phyloP scores from a whole-genome alignment of 2,329 filamentous ascomycete species.

The Pseudogymnoascus pannorum region DNA sequence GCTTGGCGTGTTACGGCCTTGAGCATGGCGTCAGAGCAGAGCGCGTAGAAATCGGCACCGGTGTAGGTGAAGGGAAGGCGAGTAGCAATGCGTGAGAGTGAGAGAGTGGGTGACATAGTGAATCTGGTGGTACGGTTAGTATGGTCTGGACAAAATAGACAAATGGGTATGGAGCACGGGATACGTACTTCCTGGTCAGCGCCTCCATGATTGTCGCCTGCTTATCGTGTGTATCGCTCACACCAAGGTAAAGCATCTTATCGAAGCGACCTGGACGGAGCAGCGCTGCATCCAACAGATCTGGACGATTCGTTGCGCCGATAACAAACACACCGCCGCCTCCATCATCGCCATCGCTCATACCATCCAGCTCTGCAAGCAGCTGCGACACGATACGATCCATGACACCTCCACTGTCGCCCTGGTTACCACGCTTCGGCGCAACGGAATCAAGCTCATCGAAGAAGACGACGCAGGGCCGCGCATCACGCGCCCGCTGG shows the following conservation, averaged over 20 bases:
- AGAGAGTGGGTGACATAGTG: constrained; percentile 70
- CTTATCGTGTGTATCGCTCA: constrained; percentile 94
- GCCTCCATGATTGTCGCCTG: constrained; percentile 92
- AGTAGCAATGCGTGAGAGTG: constrained; percentile 65
- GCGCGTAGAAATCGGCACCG: constrained; percentile 91
- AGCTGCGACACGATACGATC: constrained; percentile 94
- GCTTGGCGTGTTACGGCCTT: constrained; percentile 95
- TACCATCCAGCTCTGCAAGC: constrained; percentile 90
- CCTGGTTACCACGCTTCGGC: constrained; percentile 93
- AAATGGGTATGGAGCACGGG: background rate
- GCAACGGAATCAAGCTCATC: constrained; percentile 90
- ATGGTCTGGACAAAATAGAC: background rate
- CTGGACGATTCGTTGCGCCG: constrained; percentile 89
- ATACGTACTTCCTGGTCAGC: constrained; percentile 78
- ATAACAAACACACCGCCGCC: constrained; percentile 90
- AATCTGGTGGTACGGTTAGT: constrained; percentile 53
- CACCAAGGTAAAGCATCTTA: constrained; percentile 96
- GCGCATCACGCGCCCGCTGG: constrained; percentile 75
- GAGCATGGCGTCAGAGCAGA: constrained; percentile 97
- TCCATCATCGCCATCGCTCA: constrained; percentile 84
- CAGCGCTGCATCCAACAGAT: constrained; percentile 84
- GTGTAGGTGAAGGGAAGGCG: constrained; percentile 91
- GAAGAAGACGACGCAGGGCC: constrained; percentile 88
- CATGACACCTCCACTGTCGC: constrained; percentile 96
- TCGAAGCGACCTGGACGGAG: constrained; percentile 88